A percentile compares a stretch with the other conserved stretches of the same genome.
Conservation (phyloP, 768 basidiomycete genomes). For the Cystofilobasidium capitatum region DNA sequence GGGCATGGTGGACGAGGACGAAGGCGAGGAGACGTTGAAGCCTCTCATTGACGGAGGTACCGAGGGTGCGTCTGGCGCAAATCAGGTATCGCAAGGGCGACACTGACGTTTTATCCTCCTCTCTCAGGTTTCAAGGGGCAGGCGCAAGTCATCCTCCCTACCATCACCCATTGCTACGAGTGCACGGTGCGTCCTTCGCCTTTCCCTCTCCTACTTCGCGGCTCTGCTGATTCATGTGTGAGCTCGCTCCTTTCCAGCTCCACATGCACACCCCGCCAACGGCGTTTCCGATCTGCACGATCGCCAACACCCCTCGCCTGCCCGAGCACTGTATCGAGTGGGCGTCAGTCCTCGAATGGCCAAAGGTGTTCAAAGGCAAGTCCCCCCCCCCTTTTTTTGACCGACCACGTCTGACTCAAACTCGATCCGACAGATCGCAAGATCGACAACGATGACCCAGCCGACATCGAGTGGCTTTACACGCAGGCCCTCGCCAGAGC, state of each 20-base stretch:
- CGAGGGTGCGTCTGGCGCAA: constrained; percentile 54
- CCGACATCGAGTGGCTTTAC: constrained; percentile 91
- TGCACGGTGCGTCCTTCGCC: constrained; percentile 51
- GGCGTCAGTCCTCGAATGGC: constrained; percentile 98
- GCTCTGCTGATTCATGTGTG: too few species aligned
- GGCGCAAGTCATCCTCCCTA: constrained; percentile 90
- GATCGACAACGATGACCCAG: constrained; percentile 92
- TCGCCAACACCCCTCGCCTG: constrained; percentile 93
- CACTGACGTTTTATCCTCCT: background rate
- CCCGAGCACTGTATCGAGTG: constrained; percentile 99
- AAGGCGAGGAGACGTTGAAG: constrained; percentile 83
- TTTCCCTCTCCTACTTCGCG: background rate
- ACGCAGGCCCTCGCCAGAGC: constrained; percentile 70
- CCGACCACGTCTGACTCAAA: background rate
- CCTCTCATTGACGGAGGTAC: constrained; percentile 98
- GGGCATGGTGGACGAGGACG: constrained; percentile 74
- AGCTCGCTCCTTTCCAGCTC: constrained; percentile 39
- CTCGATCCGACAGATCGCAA: constrained; percentile 56
- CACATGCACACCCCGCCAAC: constrained; percentile 98
- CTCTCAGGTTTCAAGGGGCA: constrained; percentile 89
- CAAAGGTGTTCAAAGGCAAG: constrained; percentile 76
- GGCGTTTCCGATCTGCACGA: constrained; percentile 95
- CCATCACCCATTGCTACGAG: constrained; percentile 92
- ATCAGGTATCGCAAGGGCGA: background rate
- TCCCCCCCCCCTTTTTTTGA: background rate